Percentiles rank a stretch among this genome's conserved stretches.
Evolutionary conservation across 106 monocot species (phyloP).

Genomic region (Dendrobium officinale): DNA sequence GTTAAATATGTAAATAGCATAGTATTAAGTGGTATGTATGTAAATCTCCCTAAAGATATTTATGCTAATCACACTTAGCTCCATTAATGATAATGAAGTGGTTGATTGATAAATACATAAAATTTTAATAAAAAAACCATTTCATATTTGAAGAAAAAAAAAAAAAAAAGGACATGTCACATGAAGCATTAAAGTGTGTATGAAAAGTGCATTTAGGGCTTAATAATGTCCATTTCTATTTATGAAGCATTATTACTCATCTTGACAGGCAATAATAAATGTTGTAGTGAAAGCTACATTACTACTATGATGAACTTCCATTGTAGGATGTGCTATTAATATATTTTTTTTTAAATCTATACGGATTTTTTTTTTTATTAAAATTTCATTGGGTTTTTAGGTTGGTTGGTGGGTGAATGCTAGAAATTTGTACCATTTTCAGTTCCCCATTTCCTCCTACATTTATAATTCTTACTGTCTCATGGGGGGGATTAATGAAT

Average conservation of each 20-base stretch:
- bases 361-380: background rate
- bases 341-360: background rate
- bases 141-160: background rate
- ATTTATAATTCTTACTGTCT: too few relatives aligned
- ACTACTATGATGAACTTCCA: background rate
- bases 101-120: background rate
- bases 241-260: constrained; percentile 4
- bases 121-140: background rate
- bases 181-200: constrained; percentile 4
- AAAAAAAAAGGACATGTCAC: background rate
- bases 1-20: too few relatives aligned
- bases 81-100: too few relatives aligned
- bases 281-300: constrained; percentile 4
- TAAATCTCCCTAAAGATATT: too few relatives aligned
- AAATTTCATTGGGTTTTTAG: too few relatives aligned
- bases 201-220: constrained; percentile 8
- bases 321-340: constrained; percentile 1
- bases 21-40: too few relatives aligned
- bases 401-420: too few relatives aligned
- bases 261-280: constrained; percentile 1
- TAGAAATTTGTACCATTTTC: too few relatives aligned
- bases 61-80: too few relatives aligned
- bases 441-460: too few relatives aligned
- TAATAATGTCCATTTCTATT: constrained; percentile 8
- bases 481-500: too few relatives aligned